phyloP scores from a whole-genome alignment of 2,329 filamentous ascomycete species.

The Aaosphaeria arxii region DNA sequence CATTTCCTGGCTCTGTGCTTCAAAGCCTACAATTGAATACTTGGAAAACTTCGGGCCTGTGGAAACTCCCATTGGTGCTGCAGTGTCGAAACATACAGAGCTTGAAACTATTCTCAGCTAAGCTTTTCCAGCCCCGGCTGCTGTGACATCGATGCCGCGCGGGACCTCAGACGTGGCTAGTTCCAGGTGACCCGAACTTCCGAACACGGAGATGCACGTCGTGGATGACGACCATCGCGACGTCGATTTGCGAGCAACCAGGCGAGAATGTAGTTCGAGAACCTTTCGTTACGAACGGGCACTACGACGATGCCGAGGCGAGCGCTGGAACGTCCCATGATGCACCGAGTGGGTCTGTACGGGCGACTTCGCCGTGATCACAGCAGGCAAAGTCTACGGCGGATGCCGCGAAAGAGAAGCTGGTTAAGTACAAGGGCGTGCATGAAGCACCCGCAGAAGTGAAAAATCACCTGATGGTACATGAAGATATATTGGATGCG shows the following conservation, averaged over 20 bases:
- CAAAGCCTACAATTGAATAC: not conserved
- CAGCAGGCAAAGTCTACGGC: slow-evolving; percentile 76
- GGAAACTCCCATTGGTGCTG: no score
- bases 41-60: no score
- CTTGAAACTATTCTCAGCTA: not conserved
- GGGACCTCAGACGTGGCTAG: slow-evolving; percentile 11
- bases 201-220: slow-evolving; percentile 14
- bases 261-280: slow-evolving; percentile 64
- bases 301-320: slow-evolving; percentile 66
- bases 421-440: slow-evolving; percentile 33
- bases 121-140: slow-evolving; percentile 2
- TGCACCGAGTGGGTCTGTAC: slow-evolving; percentile 73
- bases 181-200: slow-evolving; percentile 13
- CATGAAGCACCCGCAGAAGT: slow-evolving; percentile 44
- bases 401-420: slow-evolving; percentile 61
- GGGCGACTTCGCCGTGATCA: slow-evolving; percentile 75
- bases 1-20: no score
- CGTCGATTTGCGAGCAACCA: slow-evolving; percentile 54
- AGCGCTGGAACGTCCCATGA: slow-evolving; percentile 67
- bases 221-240: slow-evolving; percentile 37
- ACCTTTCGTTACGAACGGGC: slow-evolving; percentile 73
- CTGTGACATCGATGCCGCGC: slow-evolving; percentile 11
- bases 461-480: slow-evolving; percentile 34
- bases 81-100: no score
- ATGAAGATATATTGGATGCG: slow-evolving; percentile 37